A percentile compares a stretch with the other conserved stretches of the same genome.
Conservation (phyloP, 495 filamentous ascomycete genomes). For the Talaromyces ruber region DNA sequence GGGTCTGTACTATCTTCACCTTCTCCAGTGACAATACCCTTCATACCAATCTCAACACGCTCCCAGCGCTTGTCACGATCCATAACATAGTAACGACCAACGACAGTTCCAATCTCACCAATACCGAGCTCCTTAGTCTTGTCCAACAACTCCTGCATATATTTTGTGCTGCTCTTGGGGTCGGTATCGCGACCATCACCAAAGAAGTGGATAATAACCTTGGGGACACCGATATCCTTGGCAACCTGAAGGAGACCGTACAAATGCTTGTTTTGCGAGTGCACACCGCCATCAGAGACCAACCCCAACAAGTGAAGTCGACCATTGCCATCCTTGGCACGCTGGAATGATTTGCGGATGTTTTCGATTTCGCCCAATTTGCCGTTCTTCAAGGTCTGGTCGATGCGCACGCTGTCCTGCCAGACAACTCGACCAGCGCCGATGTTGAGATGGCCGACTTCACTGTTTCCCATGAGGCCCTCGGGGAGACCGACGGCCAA, state of each 20-base stretch:
- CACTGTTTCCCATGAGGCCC: conserved; percentile 96
- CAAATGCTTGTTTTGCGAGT: conserved; percentile 90
- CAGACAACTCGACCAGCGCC: conserved; percentile 96
- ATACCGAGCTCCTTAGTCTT: conserved; percentile 73
- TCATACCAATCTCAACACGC: conserved; percentile 78
- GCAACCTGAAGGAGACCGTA: conserved; percentile 79
- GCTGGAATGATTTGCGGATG: conserved; percentile 66
- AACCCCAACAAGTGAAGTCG: conserved; percentile 86
- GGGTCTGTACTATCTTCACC: conserved; percentile 79
- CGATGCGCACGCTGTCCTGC: conserved; percentile 98
- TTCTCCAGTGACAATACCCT: conserved; percentile 76
- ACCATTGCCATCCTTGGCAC: conserved; percentile 82
- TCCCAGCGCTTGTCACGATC: conserved; percentile 99
- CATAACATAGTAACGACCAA: conserved; percentile 97
- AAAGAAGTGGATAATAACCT: conserved; percentile 98
- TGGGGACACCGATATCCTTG: conserved; percentile 74
- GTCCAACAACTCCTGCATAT: conserved; percentile 76
- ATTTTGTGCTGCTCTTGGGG: conserved; percentile 79
- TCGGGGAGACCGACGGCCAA: conserved; percentile 92
- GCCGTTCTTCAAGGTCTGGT: conserved; percentile 85
- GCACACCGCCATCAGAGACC: conserved; percentile 91
- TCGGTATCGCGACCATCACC: conserved; percentile 97
- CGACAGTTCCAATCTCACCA: conserved; percentile 85
- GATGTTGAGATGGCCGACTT: conserved; percentile 98
- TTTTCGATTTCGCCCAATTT: conserved; percentile 71